Conservation (phyloP, 768 basidiomycete genomes). For the Mycena polygramma region DNA sequence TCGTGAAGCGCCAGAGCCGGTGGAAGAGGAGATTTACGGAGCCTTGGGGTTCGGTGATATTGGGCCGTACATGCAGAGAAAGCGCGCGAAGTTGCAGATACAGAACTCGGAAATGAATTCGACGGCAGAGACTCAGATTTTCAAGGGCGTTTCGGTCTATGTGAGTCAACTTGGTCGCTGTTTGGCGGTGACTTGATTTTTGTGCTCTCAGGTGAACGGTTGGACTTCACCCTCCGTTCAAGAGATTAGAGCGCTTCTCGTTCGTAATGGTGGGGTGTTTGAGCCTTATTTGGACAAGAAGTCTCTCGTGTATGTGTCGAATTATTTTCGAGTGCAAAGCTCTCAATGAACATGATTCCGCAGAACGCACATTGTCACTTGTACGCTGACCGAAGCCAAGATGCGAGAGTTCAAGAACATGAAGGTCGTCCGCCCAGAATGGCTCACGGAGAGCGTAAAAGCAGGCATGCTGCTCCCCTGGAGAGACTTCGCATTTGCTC, state of each 20-base stretch:
- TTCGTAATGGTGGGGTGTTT: constrained; percentile 86
- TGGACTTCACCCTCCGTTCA: constrained; percentile 90
- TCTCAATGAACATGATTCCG: background rate
- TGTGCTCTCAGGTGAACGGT: constrained; percentile 82
- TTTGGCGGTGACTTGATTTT: constrained; percentile 6
- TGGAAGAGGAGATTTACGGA: constrained; percentile 72
- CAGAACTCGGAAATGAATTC: constrained; percentile 68
- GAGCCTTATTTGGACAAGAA: constrained; percentile 89
- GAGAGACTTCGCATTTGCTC: constrained; percentile 76
- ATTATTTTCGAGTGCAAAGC: background rate
- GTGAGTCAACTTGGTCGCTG: constrained; percentile 58
- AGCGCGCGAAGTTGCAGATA: constrained; percentile 90
- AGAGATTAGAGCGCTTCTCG: constrained; percentile 82
- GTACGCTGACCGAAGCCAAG: constrained; percentile 91
- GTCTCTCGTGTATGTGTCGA: constrained; percentile 70
- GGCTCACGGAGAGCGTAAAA: constrained; percentile 87
- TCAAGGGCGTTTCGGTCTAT: constrained; percentile 84
- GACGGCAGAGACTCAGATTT: constrained; percentile 62
- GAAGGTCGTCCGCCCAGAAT: constrained; percentile 91
- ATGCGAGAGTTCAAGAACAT: constrained; percentile 88
- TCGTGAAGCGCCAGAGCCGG: constrained; percentile 41
- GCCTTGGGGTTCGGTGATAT: constrained; percentile 85
- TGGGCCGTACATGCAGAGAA: constrained; percentile 91
- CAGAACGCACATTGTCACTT: constrained; percentile 94
- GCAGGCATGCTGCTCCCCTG: constrained; percentile 81